These are phyloP conservation scores for Tremella mesenterica DNA, from an alignment of 768 basidiomycete genomes.

Conservation along the genomic window DNA sequence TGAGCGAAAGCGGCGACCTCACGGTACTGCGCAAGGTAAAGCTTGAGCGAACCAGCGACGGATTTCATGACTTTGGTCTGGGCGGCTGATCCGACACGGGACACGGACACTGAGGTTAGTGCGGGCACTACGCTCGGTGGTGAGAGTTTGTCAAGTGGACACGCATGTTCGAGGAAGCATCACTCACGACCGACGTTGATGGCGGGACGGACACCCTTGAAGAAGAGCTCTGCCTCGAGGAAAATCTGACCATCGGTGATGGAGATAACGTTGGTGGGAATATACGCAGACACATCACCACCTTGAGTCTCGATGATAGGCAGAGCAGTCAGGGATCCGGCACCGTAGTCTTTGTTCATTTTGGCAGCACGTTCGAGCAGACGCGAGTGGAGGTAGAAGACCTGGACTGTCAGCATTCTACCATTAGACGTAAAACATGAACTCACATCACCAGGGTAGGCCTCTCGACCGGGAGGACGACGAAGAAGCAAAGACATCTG, in stretches of 20 bases:
- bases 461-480: slow-evolving; percentile 99
- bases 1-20: slow-evolving; percentile 83
- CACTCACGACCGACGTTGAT: slow-evolving; percentile 87
- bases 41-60: slow-evolving; percentile 98
- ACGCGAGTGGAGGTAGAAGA: slow-evolving; percentile 99
- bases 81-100: slow-evolving; percentile 98
- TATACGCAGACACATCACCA: slow-evolving; percentile 99
- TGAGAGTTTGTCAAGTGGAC: no score
- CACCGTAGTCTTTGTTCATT: slow-evolving; percentile 98
- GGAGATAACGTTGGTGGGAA: slow-evolving; percentile 89
- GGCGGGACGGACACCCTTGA: slow-evolving; percentile 99
- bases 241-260: slow-evolving; percentile 99
- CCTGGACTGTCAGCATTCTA: slow-evolving; percentile 47
- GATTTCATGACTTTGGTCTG: slow-evolving; percentile 99
- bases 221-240: slow-evolving; percentile 99
- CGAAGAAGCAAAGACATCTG: slow-evolving; percentile 99
- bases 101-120: slow-evolving; percentile 77
- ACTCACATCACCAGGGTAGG: slow-evolving; percentile 72
- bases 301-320: slow-evolving; percentile 99
- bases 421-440: neutral
- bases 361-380: slow-evolving; percentile 99
- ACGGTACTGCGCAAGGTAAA: slow-evolving; percentile 99
- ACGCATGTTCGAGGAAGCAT: neutral
- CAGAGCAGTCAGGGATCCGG: slow-evolving; percentile 94
- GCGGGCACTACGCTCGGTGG: no score